Evolutionary conservation across 2,329 filamentous ascomycete genomes (phyloP).

Genomic region (Macrophomina phaseolina): DNA sequence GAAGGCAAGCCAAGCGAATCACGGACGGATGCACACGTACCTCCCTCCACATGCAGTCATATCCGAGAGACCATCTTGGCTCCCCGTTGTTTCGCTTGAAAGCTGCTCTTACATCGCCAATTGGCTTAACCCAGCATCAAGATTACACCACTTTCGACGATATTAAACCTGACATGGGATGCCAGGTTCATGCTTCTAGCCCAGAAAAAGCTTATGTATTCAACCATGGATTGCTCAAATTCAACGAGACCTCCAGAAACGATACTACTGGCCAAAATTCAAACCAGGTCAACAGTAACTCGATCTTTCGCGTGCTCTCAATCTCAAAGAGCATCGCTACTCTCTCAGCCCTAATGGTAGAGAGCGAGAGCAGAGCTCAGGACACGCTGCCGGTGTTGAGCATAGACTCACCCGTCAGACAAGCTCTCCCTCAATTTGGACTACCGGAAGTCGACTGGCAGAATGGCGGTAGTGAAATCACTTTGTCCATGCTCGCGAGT

Average conservation of each 20-base stretch:
- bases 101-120: too few species aligned
- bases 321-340: slow-evolving; percentile 39
- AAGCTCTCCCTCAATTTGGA: slow-evolving; percentile 35
- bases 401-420: slow-evolving; percentile 36
- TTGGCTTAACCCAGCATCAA: not conserved
- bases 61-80: too few species aligned
- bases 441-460: slow-evolving; percentile 37
- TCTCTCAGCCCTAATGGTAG: slow-evolving; percentile 35
- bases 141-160: not conserved
- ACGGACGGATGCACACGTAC: too few species aligned
- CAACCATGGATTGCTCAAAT: slow-evolving; percentile 39
- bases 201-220: slow-evolving; percentile 34
- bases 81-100: too few species aligned
- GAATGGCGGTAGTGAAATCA: slow-evolving; percentile 41
- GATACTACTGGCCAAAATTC: not conserved
- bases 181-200: slow-evolving; percentile 38
- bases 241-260: slow-evolving; percentile 35
- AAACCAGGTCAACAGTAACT: slow-evolving; percentile 35
- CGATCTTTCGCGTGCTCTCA: slow-evolving; percentile 40
- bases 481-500: slow-evolving; percentile 40
- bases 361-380: slow-evolving; percentile 29
- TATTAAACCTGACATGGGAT: not conserved
- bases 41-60: too few species aligned
- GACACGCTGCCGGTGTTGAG: slow-evolving; percentile 28
- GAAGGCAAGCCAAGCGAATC: too few species aligned